These are phyloP conservation scores for Camelina sativa DNA, from an alignment of 345 rosid species.

Conservation along the genomic window DNA sequence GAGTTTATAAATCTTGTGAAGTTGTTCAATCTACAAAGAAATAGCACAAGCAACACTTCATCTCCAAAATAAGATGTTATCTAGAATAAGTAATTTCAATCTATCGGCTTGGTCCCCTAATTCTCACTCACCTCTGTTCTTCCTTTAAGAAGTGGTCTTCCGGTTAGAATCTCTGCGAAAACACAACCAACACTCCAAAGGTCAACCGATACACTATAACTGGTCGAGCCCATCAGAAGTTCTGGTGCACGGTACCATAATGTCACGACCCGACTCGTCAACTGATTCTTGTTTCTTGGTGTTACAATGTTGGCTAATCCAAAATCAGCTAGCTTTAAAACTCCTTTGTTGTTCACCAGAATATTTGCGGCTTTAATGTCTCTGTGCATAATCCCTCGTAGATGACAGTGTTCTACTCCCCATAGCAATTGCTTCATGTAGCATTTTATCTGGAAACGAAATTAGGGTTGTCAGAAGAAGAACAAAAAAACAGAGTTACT, in stretches of 20 bases:
- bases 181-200: slow-evolving; percentile 88
- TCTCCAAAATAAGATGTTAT: too few relatives aligned
- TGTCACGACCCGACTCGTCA: slow-evolving; percentile 82
- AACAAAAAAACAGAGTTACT: slow-evolving; percentile 14
- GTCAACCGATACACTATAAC: slow-evolving; percentile 69
- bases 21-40: slow-evolving; percentile 67
- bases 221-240: slow-evolving; percentile 79
- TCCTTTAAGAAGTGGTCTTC: slow-evolving; percentile 78
- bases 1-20: slow-evolving; percentile 77
- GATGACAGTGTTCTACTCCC: slow-evolving; percentile 79
- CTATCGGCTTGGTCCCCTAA: not conserved
- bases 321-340: slow-evolving; percentile 74
- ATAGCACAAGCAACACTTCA: not conserved
- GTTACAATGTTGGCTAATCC: slow-evolving; percentile 71
- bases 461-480: not conserved
- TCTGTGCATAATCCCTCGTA: slow-evolving; percentile 73
- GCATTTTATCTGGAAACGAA: slow-evolving; percentile 58
- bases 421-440: slow-evolving; percentile 76
- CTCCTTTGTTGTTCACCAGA: slow-evolving; percentile 71
- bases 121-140: slow-evolving; percentile 55
- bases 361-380: slow-evolving; percentile 79
- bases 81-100: not conserved
- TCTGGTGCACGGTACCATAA: slow-evolving; percentile 92
- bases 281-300: slow-evolving; percentile 57
- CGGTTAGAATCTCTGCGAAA: slow-evolving; percentile 66